A percentile compares a stretch with the other conserved stretches of the same genome.
Evolutionary conservation across 2,329 filamentous ascomycete species (phyloP).

Genomic region (Colletotrichum echinochloae): DNA sequence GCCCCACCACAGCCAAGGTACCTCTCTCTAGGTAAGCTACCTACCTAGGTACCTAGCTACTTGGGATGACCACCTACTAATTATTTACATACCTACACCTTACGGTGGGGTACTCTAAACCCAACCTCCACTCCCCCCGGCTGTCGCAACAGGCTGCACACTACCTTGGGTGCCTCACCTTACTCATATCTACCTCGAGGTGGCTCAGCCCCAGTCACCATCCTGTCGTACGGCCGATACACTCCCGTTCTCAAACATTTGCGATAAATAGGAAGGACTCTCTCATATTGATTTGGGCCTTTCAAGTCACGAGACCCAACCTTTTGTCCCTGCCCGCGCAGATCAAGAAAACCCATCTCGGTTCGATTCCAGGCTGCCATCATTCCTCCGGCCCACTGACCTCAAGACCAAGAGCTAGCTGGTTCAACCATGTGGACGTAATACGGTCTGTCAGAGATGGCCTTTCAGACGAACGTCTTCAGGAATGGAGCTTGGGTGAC

Average conservation of each 20-base stretch:
- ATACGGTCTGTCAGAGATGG: slow-evolving; percentile 28
- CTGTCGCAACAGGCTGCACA: slow-evolving; percentile 12
- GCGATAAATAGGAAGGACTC: neutral
- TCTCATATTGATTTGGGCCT: slow-evolving; percentile 5
- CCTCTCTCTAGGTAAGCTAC: neutral
- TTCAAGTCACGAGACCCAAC: slow-evolving; percentile 13
- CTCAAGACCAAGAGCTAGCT: slow-evolving; percentile 4
- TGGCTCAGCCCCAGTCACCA: neutral
- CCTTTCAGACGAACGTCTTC: slow-evolving; percentile 66
- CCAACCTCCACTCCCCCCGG: slow-evolving; percentile 31
- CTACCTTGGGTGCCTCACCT: slow-evolving; percentile 13
- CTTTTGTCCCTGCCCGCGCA: slow-evolving; percentile 3
- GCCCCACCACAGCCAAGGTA: neutral
- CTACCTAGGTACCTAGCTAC: neutral
- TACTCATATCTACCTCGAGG: slow-evolving; percentile 8
- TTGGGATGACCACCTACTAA: neutral
- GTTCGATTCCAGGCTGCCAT: neutral
- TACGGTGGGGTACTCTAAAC: slow-evolving; percentile 29
- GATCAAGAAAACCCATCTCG: neutral
- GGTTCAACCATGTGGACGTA: slow-evolving; percentile 29
- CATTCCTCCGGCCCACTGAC: neutral
- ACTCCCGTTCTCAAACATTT: neutral
- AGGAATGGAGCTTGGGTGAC: slow-evolving; percentile 69
- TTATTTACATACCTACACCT: slow-evolving; percentile 6
- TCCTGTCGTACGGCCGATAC: slow-evolving; percentile 30